Evolutionary conservation across 345 rosid species (phyloP).

Genomic region (Brassica nigra): DNA sequence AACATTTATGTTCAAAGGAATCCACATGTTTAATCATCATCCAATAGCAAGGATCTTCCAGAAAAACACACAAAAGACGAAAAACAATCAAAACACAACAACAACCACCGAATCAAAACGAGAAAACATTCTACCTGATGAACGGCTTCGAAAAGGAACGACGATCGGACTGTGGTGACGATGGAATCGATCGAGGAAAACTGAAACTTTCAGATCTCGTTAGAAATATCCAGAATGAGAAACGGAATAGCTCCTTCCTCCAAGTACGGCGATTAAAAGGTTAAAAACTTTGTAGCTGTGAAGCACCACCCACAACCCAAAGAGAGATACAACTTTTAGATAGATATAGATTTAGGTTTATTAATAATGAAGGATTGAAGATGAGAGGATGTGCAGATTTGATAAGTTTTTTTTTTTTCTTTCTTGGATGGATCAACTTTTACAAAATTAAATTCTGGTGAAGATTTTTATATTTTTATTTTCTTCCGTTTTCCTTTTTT

Average conservation of each 20-base stretch:
- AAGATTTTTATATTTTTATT: conserved; percentile 24
- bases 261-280: conserved; percentile 33
- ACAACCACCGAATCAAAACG: conserved; percentile 22
- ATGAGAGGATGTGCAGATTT: conserved; percentile 43
- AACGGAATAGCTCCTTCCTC: not conserved
- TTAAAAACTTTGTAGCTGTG: conserved; percentile 29
- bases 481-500: not conserved
- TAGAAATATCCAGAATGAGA: not conserved
- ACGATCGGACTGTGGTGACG: conserved; percentile 49
- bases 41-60: conserved; percentile 27
- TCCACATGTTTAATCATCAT: conserved; percentile 45
- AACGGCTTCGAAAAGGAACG: conserved; percentile 52
- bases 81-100: conserved; percentile 32
- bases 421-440: conserved; percentile 18
- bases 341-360: conserved; percentile 31
- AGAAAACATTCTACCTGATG: conserved; percentile 39
- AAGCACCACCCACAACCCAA: conserved; percentile 10
- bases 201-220: conserved; percentile 33
- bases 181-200: conserved; percentile 37
- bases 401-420: not conserved
- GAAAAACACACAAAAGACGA: not conserved
- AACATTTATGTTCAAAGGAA: not conserved
- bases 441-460: conserved; percentile 10
- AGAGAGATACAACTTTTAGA: not conserved
- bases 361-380: conserved; percentile 22